Evolutionary conservation across 2,329 filamentous ascomycete species (phyloP), one percentile per base, ranked within the genome.

Genomic region (Pyrenophora graminea): DNA sequence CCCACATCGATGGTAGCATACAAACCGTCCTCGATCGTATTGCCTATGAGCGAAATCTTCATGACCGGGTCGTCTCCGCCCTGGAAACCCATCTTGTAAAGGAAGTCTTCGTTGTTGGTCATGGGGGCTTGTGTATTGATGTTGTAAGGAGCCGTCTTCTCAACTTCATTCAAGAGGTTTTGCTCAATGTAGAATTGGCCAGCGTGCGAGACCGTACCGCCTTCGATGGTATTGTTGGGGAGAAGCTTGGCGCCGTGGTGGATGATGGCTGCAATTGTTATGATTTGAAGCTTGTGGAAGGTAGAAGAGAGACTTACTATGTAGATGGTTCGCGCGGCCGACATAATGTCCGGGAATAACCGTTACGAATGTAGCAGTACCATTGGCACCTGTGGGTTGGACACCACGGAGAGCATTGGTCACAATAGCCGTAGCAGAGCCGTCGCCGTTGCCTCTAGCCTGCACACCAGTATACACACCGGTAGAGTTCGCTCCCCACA

Each of bases 101-200:
- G 75, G 15, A 55, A 48, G 65, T 86, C 83, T 0, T 80, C 71
- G 10, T 69, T 71, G 61, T 86, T 85, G 32, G 64, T 71, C 4
- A 79, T 85, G 17, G 80, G 30, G 13, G 56, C 59, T 47, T 74
- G 70, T 18, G 62, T 74, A 61, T 78, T 78, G 50, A 69, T 74
- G 60, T 66, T 74, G 68, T 79, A 78, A 3, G 81, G 80, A 0
- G 64, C 51, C 1, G 71, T 74, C 8, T 68, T 67, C 54, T 84
- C 79, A 47, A 87, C 82, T 33, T 74, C 56, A 21, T 62, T 61
- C 58, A 83, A 79, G 8, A 88, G 78, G 55, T 77, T 74, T 65
- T 86, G 80, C 67, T 88, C 83, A 48, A 85, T 85, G 77, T 85
- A 88, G 43, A 85, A 64, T 67, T 89, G 85, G 15, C 85, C 85